A percentile compares a stretch with the other conserved stretches of the same genome.
Evolutionary conservation across 768 basidiomycete species (phyloP).

Genomic region (Bullera alba): DNA sequence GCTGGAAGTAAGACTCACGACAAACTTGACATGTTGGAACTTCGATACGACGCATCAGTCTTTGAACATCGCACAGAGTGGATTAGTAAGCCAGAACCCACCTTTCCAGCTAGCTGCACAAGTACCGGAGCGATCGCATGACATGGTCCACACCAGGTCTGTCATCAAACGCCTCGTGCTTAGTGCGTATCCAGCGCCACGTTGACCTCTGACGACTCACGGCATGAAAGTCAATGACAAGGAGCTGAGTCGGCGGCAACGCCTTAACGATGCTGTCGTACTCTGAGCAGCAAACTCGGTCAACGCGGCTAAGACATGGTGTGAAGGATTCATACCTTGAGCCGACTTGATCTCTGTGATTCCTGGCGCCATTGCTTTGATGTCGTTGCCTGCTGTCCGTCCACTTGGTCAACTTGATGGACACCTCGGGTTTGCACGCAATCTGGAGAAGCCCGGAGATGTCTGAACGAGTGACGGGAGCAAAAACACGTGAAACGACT

Average conservation of each 20-base stretch:
- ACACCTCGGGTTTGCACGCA: no score
- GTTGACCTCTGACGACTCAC: constrained; percentile 6
- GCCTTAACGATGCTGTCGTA: constrained; percentile 34
- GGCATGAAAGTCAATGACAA: constrained; percentile 44
- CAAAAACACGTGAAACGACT: no score
- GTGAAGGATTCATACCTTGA: no score
- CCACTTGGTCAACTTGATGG: no score
- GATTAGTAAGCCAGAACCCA: constrained; percentile 2
- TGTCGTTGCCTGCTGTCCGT: no score
- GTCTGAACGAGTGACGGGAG: no score
- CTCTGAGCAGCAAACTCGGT: constrained; percentile 30
- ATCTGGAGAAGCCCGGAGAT: no score
- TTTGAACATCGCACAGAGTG: no score
- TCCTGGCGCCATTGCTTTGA: no score
- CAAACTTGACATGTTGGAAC: constrained; percentile 39
- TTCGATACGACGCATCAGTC: constrained; percentile 1
- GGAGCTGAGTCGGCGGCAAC: constrained; percentile 30
- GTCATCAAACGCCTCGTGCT: constrained; percentile 4
- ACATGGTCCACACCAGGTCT: constrained; percentile 41
- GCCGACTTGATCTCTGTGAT: no score
- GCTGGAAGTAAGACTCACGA: constrained; percentile 14
- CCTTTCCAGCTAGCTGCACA: constrained; percentile 33
- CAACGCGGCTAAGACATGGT: no score
- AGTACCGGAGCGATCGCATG: constrained; percentile 42
- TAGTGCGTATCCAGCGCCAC: no score